Evolutionary conservation across 805 yeast genomes (phyloP), one percentile per base, ranked within the genome.

Genomic region (Ogataea trehaloabstinens): DNA sequence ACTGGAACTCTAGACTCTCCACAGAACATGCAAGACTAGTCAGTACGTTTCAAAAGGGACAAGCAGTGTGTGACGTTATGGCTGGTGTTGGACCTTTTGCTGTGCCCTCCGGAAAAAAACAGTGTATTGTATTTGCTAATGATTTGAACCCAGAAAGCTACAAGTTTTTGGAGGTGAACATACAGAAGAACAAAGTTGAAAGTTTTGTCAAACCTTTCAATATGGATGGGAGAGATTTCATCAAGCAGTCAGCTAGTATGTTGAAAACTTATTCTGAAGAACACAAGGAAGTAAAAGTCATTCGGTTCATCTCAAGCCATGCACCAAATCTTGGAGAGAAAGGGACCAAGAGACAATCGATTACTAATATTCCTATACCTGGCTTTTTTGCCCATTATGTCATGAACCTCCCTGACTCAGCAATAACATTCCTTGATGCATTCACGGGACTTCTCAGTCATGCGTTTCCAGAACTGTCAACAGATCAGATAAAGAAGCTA

Each of bases 71-170:
- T 53, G 99, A 93, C 66, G 97, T 89, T 0, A 86, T 95, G 78
- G 98, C 96, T 1, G 99, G 99, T 33, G 98, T 93, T 2, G 99
- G 99, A 0, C 99, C 99, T 4, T 93, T 95, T 67, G 91, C 95
- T 2, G 78, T 93, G 1, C 99, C 99, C 0, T 95, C 97, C 0
- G 98, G 90, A 11, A 88, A 84, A 60, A 86, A 83, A 45, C 74
- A 75, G 12, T 84, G 81, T 8, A 59, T 90, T 37, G 95, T 87
- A 0, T 69, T 93, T 51, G 96, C 97, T 8, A 93, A 90, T 58
- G 99, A 93, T 60, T 69, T 93, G 58, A 93, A 93, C 55, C 98
- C 97, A 0, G 85, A 83, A 43, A 82, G 95, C 42, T 85, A 67
- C 62, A 76, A 78, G 48, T 83, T 85, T 53, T 71, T 93, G 65